Evolutionary conservation across 2,329 filamentous ascomycete genomes (phyloP).

Genomic region (Karstenula rhodostoma): DNA sequence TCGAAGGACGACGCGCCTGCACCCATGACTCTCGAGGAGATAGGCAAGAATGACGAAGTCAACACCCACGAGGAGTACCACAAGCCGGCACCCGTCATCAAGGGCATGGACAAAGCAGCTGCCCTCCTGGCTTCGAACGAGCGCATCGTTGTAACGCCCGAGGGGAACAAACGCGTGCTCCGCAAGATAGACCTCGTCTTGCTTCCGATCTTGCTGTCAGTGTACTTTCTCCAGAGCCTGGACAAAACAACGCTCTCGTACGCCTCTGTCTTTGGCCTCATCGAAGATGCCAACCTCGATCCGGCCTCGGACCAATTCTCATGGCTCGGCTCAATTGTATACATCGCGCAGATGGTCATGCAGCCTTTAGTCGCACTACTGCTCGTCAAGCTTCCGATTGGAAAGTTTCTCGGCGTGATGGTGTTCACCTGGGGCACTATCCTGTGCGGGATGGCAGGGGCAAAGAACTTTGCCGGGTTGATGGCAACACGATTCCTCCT

Average conservation of each 20-base stretch:
- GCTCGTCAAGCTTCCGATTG: slow-evolving; percentile 67
- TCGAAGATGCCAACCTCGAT: slow-evolving; percentile 64
- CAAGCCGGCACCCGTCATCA: slow-evolving; percentile 23
- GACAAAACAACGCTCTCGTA: slow-evolving; percentile 70
- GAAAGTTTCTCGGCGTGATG: slow-evolving; percentile 65
- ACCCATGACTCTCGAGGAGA: slow-evolving; percentile 17
- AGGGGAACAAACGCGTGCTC: slow-evolving; percentile 62
- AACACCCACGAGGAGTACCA: slow-evolving; percentile 40
- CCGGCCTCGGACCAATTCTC: slow-evolving; percentile 61
- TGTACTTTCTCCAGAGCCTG: slow-evolving; percentile 70
- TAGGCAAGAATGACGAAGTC: slow-evolving; percentile 33
- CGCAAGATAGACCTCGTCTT: slow-evolving; percentile 61
- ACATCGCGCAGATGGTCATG: slow-evolving; percentile 63
- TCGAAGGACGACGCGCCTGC: slow-evolving; percentile 22
- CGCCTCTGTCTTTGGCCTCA: slow-evolving; percentile 69
- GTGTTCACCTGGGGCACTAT: slow-evolving; percentile 63
- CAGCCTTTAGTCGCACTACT: slow-evolving; percentile 63
- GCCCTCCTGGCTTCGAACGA: slow-evolving; percentile 58
- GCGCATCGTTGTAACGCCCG: slow-evolving; percentile 58
- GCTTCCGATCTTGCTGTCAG: slow-evolving; percentile 64
- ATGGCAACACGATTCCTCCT: slow-evolving; percentile 70
- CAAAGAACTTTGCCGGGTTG: slow-evolving; percentile 66
- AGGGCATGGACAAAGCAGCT: slow-evolving; percentile 57
- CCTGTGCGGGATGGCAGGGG: slow-evolving; percentile 69
- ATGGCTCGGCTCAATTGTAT: slow-evolving; percentile 62